These are phyloP conservation scores for Fusarium cyanostomum DNA, from an alignment of 2,329 filamentous ascomycete genomes.

Conservation along the genomic window DNA sequence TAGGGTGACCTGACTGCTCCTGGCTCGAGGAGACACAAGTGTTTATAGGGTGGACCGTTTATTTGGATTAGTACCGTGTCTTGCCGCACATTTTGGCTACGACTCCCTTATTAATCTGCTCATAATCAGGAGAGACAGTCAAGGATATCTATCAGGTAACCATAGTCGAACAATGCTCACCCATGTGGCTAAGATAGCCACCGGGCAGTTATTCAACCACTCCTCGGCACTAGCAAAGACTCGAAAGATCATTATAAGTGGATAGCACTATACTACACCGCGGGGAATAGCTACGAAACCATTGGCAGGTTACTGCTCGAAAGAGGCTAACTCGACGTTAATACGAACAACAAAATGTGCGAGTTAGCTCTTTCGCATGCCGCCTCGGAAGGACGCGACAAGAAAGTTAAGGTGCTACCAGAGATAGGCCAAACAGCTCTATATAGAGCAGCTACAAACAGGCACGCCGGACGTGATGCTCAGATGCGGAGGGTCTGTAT, in stretches of 20 bases:
- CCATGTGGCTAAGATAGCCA: conserved; percentile 1
- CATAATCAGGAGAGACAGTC: conserved; percentile 7
- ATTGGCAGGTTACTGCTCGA: neutral
- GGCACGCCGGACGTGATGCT: too few species aligned
- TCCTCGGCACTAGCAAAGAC: neutral
- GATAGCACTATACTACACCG: neutral
- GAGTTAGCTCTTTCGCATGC: conserved; percentile 1
- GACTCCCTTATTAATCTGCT: neutral
- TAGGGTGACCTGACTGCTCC: too few species aligned
- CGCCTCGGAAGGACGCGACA: fast-evolving
- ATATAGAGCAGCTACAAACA: neutral
- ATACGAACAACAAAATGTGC: fast-evolving
- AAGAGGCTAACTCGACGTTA: neutral
- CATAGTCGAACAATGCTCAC: neutral
- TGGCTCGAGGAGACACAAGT: too few species aligned
- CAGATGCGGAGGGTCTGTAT: too few species aligned
- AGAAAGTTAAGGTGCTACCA: neutral
- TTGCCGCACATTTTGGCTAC: conserved; percentile 7
- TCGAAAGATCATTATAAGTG: neutral
- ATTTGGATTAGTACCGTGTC: neutral
- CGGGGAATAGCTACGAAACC: fast-evolving
- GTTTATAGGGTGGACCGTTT: fast-evolving
- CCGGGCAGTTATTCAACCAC: neutral
- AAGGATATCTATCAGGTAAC: neutral
- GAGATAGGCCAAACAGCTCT: neutral